Evolutionary conservation across 306 rosid genomes (phyloP), one percentile per base, ranked within the genome.

Genomic region (Pueraria montana): DNA sequence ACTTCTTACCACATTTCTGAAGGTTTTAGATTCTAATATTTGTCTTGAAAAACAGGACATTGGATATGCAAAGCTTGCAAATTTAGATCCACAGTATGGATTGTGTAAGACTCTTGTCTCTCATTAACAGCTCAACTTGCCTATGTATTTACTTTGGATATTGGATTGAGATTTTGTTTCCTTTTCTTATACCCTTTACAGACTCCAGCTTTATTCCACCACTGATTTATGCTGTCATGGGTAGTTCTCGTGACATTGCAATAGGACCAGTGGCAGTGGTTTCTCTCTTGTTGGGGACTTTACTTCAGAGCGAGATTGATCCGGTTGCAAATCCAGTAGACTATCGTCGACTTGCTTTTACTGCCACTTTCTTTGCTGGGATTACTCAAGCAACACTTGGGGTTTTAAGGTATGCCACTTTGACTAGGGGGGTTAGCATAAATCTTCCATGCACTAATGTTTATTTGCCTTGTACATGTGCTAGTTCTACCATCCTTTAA

Each of bases 231-330:
- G 89, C 99, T 66, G 67, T 86, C 84, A 95, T 95, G 99, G 99
- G 99, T 59, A 95, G 99, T 88, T 95, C 99, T 52, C 96, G 98
- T 66, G 99, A 95, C 80, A 95, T 95, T 61, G 99, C 98, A 73
- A 92, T 95, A 16, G 99, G 99, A 81, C 99, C 99, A 2, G 99
- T 95, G 80, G 98, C 98, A 10, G 99, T 95, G 71, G 98, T 95
- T 78, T 95, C 99, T 55, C 96, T 95, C 74, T 87, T 95, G 91
- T 65, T 95, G 53, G 99, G 99, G 56, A 95, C 97, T 50, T 85
- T 95, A 80, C 98, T 95, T 26, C 91, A 80, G 85, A 91, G 27
- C 66, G 98, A 95, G 89, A 77, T 92, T 74, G 99, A 95, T 88
- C 93, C 84, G 2, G 5, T 42, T 10, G 76, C 80, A 58, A 73